Base-by-base conservation (phyloP, 441 rosid species). In the Theobroma grandiflorum region DNA sequence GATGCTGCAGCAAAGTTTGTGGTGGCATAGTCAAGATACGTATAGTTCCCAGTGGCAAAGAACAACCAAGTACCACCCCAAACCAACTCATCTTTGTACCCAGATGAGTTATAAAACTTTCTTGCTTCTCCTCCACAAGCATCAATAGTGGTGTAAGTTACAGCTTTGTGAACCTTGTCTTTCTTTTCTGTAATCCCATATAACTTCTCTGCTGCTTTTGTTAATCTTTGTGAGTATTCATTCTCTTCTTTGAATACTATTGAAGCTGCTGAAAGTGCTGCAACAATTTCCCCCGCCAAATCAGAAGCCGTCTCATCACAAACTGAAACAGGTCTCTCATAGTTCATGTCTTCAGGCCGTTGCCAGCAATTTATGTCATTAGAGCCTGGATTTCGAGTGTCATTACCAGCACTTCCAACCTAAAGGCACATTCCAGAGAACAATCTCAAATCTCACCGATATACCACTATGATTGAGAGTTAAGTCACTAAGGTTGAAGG, bases 21-120 rank as follows among this genome's bases (percentile, higher is more conserved):
- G 2, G 89, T 81, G 58, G 86, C 88, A 76, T 88, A 87, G 35
- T 76, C 76, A 20, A 92, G 90, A 80, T 87, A 89, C 75, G 87
- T 81, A 58, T 52, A 15, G 77, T 89, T 84, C 20, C 93, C 92
- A 0, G 93, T 90, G 22, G 91, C 93, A 31, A 89, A 86, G 76
- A 84, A 90, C 77, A 88, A 59, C 93, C 96, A 89, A 66, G 91
- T 90, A 78, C 83, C 91, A 76, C 85, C 94, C 93, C 93, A 88
- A 10, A 88, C 85, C 67, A 92, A 70, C 66, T 92, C 94, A 79
- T 89, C 89, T 72, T 31, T 78, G 79, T 82, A 89, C 40, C 93
- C 82, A 10, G 94, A 79, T 22, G 94, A 90, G 71, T 84, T 76
- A 63, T 92, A 89, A 57, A 83, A 84, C 15, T 18, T 61, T 79